Evolutionary conservation across 176 grass and related monocot genomes (phyloP), one percentile per base, ranked within the genome.

Genomic region (Tillandsia fasciculata): DNA sequence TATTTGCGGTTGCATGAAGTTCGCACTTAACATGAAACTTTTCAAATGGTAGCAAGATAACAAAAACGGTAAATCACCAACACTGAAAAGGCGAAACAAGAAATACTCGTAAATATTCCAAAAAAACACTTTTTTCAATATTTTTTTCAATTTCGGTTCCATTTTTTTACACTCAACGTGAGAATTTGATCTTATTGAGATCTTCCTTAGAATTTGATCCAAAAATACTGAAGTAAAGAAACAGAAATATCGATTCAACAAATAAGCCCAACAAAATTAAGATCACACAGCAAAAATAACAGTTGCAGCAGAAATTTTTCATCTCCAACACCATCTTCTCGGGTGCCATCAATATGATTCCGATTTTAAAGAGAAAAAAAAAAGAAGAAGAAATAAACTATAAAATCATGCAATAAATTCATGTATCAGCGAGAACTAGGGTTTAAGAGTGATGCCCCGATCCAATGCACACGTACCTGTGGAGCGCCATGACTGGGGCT

Each of bases 401-500:
- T 12, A 1, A 54, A 20, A 65, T 3, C 2, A 69, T n/a, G 1
- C 64, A 33, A 9, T 28, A 20, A 3, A 70, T 52, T n/a, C 63
- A 9, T 7, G 5, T 2, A 0, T 51, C 17, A 23, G 50, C 50
- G 73, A 63, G 11, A 49, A 12, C 20, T 2, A 49, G 26, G 74
- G 4, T 10, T 42, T 71, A 80, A 50, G 48, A 29, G 64, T 70
- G 70, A 66, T 6, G 11, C 8, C 13, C 27, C 13, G 23, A 26
- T 50, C 72, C 51, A 10, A 49, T 42, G 33, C 33, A 64, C 0
- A 3, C 9, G 6, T 75, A 91, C 88, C 88, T 91, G 81, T 2
- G 74, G 74, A 2, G 13, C 64, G 50, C 1, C 49, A 10, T 18
- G 1, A 15, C 57, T 47, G 63, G 64, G 2, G 58, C 56, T 72